Evolutionary conservation across 352 stramenopile genomes (phyloP), one percentile per base, ranked within the genome.

Genomic region (Phytophthora pisi): DNA sequence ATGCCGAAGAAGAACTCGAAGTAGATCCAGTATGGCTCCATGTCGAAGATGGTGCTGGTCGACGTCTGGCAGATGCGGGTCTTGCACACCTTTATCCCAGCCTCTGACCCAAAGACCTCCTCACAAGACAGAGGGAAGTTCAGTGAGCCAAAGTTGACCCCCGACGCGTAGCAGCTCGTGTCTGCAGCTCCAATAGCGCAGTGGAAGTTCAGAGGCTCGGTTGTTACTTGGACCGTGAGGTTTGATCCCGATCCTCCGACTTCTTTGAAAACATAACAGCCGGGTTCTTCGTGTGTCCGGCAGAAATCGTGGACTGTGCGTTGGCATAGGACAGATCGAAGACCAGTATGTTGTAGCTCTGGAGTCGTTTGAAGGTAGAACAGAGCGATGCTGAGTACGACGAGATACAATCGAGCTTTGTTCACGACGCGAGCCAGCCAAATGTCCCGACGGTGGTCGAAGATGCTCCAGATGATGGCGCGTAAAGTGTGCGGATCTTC

Each of bases 281-380:
- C 79, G 11, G 77, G 59, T 0, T 78, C 62, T 1, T 78, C 42
- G 2, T 69, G 67, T 15, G 57, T 64, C 4, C 23, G 18, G 45
- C 80, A 89, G 31, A 79, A 89, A 13, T 78, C 74, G 3, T 65
- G 55, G 42, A 89, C 53, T 10, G 77, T 72, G 11, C 63, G 76
- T 4, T 68, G 62, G n/a, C 80, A 89, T 0, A 89, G 65, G 11
- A 75, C 43, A 0, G 72, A 79, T 10, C 63, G 61, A 5, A 77
- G 28, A 0, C 80, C 80, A 0, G 80, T 87, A 3, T 79, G 63
- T 58, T 87, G 80, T 0, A 89, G 61, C 20, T 89, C 80, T 0
- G 80, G 68, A 0, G 74, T 87, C 1, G 78, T 89, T 50, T 89
- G 80, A 23, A 78, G 65, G 64, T 87, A 89, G 23, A 87, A 89